Base-by-base conservation (phyloP, 805 yeast genomes). In the Lachancea kluyveri region DNA sequence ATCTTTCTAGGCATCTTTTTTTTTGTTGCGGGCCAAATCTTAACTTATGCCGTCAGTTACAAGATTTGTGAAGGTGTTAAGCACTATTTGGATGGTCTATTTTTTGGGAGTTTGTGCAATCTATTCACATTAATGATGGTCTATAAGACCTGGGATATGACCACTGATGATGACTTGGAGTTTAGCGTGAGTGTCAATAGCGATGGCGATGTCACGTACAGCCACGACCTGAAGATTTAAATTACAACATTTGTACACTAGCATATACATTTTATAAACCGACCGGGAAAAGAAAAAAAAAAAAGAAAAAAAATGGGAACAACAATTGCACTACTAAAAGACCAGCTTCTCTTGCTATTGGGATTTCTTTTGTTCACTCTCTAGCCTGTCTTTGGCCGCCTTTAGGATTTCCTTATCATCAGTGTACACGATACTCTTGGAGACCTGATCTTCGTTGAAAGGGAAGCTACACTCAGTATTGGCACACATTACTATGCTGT, bases 131-230 rank as follows among this genome's bases (percentile, higher is more conserved):
- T 82, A 34, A 87, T 92, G 95, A 90, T 92, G 97, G 68, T 90
- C 31, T 90, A 87, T 66, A 88, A 92, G 60, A 85, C 77, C 46
- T 90, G 97, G 96, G 96, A 88, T 51, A 86, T 88, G 72, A 79
- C 90, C 31, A 92, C 97, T 8, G 77, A 79, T 36, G 97, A 90
- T 50, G 97, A 92, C 56, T 75, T 90, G 46, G 98, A 90, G 60
- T 92, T 90, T 58, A 75, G 86, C 29, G 92, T 85, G 31, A 68
- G 75, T 37, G 64, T 65, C 22, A 63, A 63, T 37, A 73, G 67
- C 40, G 64, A 60, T 12, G 65, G 63, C 24, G 60, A 54, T 15
- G 50, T 59, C 26, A 31, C 45, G 13, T 50, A 48, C 24, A 12
- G 19, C 18, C 4, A 16, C 17, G 14, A 16, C 14, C 12, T 19